Evolutionary conservation across 2,329 filamentous ascomycete genomes (phyloP).

Genomic region (Fusarium sp.): DNA sequence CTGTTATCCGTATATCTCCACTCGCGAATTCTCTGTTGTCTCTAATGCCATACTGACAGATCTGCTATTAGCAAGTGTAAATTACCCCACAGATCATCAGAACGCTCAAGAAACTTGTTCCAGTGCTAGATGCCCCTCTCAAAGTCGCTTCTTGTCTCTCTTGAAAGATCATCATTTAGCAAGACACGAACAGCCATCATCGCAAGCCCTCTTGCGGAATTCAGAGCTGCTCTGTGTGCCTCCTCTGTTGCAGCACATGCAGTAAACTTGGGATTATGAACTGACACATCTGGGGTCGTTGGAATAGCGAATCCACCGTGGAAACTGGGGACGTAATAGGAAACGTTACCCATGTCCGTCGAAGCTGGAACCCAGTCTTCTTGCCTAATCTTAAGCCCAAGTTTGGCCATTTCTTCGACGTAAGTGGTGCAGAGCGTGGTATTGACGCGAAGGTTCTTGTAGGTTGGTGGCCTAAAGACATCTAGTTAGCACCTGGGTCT

Average conservation of each 20-base stretch:
- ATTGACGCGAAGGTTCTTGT: neutral
- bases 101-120: too few species aligned
- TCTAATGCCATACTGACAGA: too few species aligned
- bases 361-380: neutral
- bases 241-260: neutral
- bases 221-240: neutral
- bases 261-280: neutral
- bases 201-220: neutral
- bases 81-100: too few species aligned
- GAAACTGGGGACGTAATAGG: neutral
- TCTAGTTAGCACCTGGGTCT: accelerated
- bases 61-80: too few species aligned
- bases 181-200: neutral
- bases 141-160: neutral
- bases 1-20: too few species aligned
- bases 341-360: neutral
- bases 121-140: too few species aligned
- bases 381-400: neutral
- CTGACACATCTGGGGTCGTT: neutral
- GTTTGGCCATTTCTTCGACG: neutral
- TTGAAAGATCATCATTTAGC: neutral
- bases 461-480: neutral
- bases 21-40: too few species aligned
- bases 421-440: neutral
- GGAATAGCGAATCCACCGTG: neutral